These are phyloP conservation scores for Cercospora sp. DNA, from an alignment of 2,329 filamentous ascomycete species.

Conservation along the genomic window DNA sequence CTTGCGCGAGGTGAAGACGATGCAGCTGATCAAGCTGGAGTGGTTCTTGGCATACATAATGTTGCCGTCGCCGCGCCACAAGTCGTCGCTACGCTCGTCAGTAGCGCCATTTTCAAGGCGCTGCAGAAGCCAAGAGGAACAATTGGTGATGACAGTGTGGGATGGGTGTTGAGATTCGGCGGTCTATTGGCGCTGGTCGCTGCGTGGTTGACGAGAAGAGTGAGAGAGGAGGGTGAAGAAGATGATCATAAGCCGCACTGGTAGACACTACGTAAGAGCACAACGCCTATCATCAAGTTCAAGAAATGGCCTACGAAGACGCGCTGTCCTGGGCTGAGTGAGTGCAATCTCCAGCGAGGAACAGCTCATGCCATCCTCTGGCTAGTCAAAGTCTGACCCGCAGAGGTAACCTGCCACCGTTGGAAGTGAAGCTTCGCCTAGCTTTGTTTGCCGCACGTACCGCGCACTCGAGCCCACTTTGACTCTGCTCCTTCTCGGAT, in stretches of 20 bases:
- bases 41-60: conserved; percentile 93
- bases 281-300: too few relatives aligned
- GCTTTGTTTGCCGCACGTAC: not conserved
- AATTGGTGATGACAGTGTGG: conserved; percentile 82
- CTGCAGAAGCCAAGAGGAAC: conserved; percentile 84
- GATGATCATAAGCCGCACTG: conserved; percentile 16
- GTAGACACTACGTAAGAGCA: not conserved
- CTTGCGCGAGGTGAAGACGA: conserved; percentile 53
- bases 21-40: conserved; percentile 74
- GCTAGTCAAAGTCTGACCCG: too few relatives aligned
- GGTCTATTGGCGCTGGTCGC: conserved; percentile 76
- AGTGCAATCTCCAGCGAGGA: too few relatives aligned
- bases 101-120: conserved; percentile 78
- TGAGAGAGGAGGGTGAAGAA: conserved; percentile 25
- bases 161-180: conserved; percentile 81
- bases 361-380: too few relatives aligned
- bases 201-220: conserved; percentile 46
- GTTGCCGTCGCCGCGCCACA: conserved; percentile 91
- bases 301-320: too few relatives aligned
- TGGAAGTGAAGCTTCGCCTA: not conserved
- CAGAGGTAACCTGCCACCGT: too few relatives aligned
- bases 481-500: too few relatives aligned
- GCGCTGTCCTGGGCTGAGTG: too few relatives aligned
- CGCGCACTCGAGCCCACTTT: not conserved
- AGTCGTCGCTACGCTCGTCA: conserved; percentile 82